Percentiles rank a stretch among this genome's conserved stretches.
phyloP scores from a whole-genome alignment of 1,284 basidiomycete species.

The Neolentinus lepideus region DNA sequence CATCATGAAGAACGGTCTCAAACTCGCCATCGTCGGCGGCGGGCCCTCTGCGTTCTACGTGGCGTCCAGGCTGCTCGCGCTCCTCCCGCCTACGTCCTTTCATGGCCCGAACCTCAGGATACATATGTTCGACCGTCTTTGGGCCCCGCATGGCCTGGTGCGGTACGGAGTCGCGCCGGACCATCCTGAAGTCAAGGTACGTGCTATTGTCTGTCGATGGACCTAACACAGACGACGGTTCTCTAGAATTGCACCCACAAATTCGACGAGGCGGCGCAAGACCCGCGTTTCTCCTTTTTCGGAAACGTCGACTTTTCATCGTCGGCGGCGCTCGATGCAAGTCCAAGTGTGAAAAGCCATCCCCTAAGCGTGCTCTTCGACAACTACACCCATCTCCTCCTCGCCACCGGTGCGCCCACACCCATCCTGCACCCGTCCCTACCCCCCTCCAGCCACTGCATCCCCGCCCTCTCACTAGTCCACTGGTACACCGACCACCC shows the following conservation, averaged over 20 bases:
- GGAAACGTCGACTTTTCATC: slow-evolving; percentile 61
- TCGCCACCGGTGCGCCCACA: slow-evolving; percentile 74
- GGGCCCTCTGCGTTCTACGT: slow-evolving; percentile 91
- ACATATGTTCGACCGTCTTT: slow-evolving; percentile 90
- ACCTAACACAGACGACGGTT: slow-evolving; percentile 6
- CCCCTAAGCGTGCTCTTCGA: slow-evolving; percentile 50
- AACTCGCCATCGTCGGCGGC: slow-evolving; percentile 73
- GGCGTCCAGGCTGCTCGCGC: slow-evolving; percentile 65
- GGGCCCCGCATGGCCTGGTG: slow-evolving; percentile 92
- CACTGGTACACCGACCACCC: slow-evolving; percentile 99
- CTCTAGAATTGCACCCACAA: slow-evolving; percentile 93
- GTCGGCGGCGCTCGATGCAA: neutral
- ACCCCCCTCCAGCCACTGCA: slow-evolving; percentile 46
- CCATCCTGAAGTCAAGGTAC: slow-evolving; percentile 96
- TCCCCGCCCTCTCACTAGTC: slow-evolving; percentile 83
- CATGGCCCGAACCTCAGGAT: slow-evolving; percentile 39
- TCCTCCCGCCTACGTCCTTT: slow-evolving; percentile 32
- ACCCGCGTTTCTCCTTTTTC: slow-evolving; percentile 82
- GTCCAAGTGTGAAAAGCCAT: slow-evolving; percentile 43
- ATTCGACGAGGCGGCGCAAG: slow-evolving; percentile 65
- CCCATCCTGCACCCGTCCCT: slow-evolving; percentile 51
- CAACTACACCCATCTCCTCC: slow-evolving; percentile 77
- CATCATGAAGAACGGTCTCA: slow-evolving; percentile 19
- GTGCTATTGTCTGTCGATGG: too few relatives aligned
- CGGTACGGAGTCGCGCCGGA: slow-evolving; percentile 98